Evolutionary conservation across 148 eudicot species (phyloP), one percentile per base, ranked within the genome.

Genomic region (Fagopyrum tataricum): DNA sequence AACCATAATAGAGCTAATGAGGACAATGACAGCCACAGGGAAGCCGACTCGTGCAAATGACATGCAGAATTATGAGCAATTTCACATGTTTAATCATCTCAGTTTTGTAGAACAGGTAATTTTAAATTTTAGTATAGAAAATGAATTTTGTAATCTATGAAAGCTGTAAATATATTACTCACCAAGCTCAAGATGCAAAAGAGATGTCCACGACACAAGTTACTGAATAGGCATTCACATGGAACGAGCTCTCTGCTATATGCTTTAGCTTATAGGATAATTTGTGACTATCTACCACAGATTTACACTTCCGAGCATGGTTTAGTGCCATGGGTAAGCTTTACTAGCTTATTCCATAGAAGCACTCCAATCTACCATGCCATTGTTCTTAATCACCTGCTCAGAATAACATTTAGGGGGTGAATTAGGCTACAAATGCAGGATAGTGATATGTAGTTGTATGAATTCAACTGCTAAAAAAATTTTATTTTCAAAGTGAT

Each of bases 381-480:
- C 81, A 73, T 85, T 81, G 72, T 78, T 81, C 84, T 83, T 90
- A 79, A 84, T 79, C 77, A 87, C 64, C 97, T 91, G 89, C 69
- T 73, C 58, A 77, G 77, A 72, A 79, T 18, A 80, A 17, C 2
- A 55, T 44, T 74, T 37, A 77, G 40, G 51, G 52, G 15, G 39
- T 4, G 2, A 53, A 61, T 24, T 61, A 61, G 41, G 11, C 67
- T 61, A 2, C 40, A 61, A 26, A 24, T 26, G 40, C 67, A 31
- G 31, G 31, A 26, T 26, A 26, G 37, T 31, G 37, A 31, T 31
- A 31, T 31, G 37, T 31, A 31, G 37, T 31, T 31, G 37, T 31
- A 31, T 31, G 37, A 31, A 0, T 31, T 0, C 1, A 31, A 31
- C 37, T 31, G 37, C 37, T 31, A 31, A 0, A 3, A 31, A 31